Evolutionary conservation across 176 grass and related monocot genomes (phyloP), one percentile per base, ranked within the genome.

Genomic region (Pontederia crassipes): DNA sequence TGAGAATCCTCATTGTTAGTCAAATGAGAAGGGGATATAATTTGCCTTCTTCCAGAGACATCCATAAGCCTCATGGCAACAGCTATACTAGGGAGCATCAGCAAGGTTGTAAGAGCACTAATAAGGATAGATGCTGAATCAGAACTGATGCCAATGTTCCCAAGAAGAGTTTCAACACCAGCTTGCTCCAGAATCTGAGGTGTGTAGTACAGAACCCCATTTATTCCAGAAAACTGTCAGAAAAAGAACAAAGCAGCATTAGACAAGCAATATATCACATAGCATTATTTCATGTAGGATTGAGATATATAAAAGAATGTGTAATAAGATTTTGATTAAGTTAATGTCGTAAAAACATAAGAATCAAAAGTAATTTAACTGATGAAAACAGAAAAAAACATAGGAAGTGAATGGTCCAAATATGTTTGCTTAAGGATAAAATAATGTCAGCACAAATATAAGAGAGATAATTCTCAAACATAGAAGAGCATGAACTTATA

Each of bases 21-120:
- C 29, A 35, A 35, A 35, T 35, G 29, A 35, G 17, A 26, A 45
- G n/a, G 12, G 12, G 45, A 58, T 45, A 10, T 70, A 16, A 17
- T 32, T 74, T 80, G 92, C 93, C 93, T 92, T 85, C 93, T 98
- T 82, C 93, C 93, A 58, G 93, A 88, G 59, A 88, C 70, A 78
- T 98, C 93, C 93, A 98, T 92, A 52, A 98, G 93, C 69, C 93
- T 82, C 93, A 98, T 98, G 45, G 93, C 88, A 55, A 92, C 71
- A 77, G 81, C 87, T 71, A 98, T 92, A 74, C 84, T 83, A 20
- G 93, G 93, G 59, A 98, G 93, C 93, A 98, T 98, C 72, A 98
- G 54, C 63, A 98, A 78, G 54, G 93, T 98, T 65, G 87, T 92
- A 54, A 98, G 70, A 66, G 82, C 84, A 62, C 93, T 98, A 13